phyloP scores from a whole-genome alignment of 2,329 filamentous ascomycete genomes.

The Calonectria pteridis region DNA sequence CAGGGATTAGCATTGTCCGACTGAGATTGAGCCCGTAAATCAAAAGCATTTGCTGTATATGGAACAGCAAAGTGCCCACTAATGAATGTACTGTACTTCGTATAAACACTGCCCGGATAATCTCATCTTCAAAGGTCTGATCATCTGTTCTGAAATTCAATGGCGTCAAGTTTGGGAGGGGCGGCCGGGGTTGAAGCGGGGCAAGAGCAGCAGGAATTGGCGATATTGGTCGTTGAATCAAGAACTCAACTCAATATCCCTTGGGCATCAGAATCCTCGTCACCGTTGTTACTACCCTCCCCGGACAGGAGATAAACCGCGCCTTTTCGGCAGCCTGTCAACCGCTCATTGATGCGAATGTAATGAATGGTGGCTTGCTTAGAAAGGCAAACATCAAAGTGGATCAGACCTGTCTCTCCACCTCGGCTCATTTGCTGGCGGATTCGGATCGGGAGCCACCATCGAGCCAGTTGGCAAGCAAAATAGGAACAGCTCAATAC shows the following conservation, averaged over 20 bases:
- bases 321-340: not conserved
- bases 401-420: constrained; percentile 35
- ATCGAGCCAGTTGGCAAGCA: not conserved
- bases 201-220: constrained; percentile 9
- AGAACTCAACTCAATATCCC: constrained; percentile 21
- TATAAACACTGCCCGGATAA: constrained; percentile 26
- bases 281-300: constrained; percentile 11
- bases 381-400: constrained; percentile 35
- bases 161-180: constrained; percentile 18
- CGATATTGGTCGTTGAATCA: constrained; percentile 35
- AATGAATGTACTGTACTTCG: not conserved
- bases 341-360: constrained; percentile 3
- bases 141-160: constrained; percentile 23
- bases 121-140: constrained; percentile 31
- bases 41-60: not conserved
- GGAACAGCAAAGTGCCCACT: not conserved
- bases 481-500: not conserved
- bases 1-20: not conserved
- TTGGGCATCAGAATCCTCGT: constrained; percentile 14
- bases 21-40: not conserved
- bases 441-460: constrained; percentile 19
- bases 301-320: not conserved
- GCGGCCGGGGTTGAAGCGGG: constrained; percentile 23
- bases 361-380: constrained; percentile 34
- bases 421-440: constrained; percentile 20